Evolutionary conservation across 768 basidiomycete genomes (phyloP), one percentile per base, ranked within the genome.

Genomic region (Leccinum aurantiacum): DNA sequence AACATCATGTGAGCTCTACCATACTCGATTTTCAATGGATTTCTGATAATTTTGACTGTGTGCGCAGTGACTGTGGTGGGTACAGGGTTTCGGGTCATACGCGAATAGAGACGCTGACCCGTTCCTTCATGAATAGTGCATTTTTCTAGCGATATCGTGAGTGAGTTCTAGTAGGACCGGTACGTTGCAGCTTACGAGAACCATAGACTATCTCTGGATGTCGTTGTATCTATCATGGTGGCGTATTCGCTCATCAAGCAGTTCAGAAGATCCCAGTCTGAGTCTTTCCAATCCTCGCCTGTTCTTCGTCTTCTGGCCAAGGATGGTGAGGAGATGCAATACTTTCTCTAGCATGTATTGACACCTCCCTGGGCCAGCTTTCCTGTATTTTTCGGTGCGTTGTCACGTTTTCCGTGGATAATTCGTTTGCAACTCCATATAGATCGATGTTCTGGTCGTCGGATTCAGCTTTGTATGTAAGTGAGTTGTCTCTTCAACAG

Each of bases 311-410:
- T 48, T 22, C 58, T 64, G 7, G 13, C 53, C 15, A 29, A 27
- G 50, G 63, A 64, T 31, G 63, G 63, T 65, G 48, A 64, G 63
- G 14, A 29, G 13, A 14, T 22, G 14, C 25, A 61, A 58, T 48
- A 8, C 13, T 24, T 46, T 19, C 9, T 24, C 41, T 19, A 24
- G 9, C 22, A n/a, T 46, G 6, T 15, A 31, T 22, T 58, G 41
- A 58, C 38, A 15, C 33, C 22, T 46, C 7, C 10, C 14, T 33
- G 31, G 31, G 31, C 6, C 29, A 60, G 60, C 56, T 35, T 5
- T 17, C 4, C 1, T 53, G 22, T 60, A 33, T 29, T 60, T 57
- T 29, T 11, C 15, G 37, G 60, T 60, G 9, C 6, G 56, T 53
- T 44, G 6, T 19, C n/a, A 17, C 9, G 22, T 47, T n/a, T 17